Percentiles rank a stretch among this genome's conserved stretches.
Conservation (phyloP, 2,329 filamentous ascomycete genomes). For the Xylariomycetidae sp. region DNA sequence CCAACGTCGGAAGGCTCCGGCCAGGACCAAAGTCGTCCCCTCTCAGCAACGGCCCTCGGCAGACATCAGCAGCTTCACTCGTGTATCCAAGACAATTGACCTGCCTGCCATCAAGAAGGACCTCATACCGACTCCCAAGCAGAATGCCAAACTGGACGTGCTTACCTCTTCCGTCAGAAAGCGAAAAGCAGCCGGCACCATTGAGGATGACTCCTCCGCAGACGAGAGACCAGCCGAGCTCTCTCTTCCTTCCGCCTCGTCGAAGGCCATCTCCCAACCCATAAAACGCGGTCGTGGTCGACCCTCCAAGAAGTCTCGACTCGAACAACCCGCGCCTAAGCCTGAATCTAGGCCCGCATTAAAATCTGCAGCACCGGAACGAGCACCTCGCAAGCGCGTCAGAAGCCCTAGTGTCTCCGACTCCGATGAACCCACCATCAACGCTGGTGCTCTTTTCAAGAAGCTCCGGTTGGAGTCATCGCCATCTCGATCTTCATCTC, state of each 20-base stretch:
- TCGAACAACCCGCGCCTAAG: no score
- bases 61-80: slow-evolving; percentile 40
- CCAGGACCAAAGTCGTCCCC: slow-evolving; percentile 18
- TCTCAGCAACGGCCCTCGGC: slow-evolving; percentile 25
- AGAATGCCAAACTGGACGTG: slow-evolving; percentile 39
- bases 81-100: slow-evolving; percentile 40
- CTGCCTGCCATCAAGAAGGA: slow-evolving; percentile 31
- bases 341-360: no score
- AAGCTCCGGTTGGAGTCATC: slow-evolving; percentile 36
- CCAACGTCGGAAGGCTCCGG: slow-evolving; percentile 21
- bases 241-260: slow-evolving; percentile 10
- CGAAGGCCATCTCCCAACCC: slow-evolving; percentile 9
- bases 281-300: slow-evolving; percentile 24
- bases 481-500: slow-evolving; percentile 27
- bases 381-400: slow-evolving; percentile 22
- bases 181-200: slow-evolving; percentile 25
- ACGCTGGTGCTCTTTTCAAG: slow-evolving; percentile 34
- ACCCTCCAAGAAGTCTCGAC: slow-evolving; percentile 21
- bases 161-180: slow-evolving; percentile 31
- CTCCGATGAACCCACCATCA: slow-evolving; percentile 25
- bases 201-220: slow-evolving; percentile 26
- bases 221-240: slow-evolving; percentile 21
- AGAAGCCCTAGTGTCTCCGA: slow-evolving; percentile 27
- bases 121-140: slow-evolving; percentile 25
- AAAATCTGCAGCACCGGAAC: no score